Percentiles rank a stretch among this genome's conserved stretches.
Conservation (phyloP, 768 basidiomycete genomes). For the Boletus vermiculosoides region DNA sequence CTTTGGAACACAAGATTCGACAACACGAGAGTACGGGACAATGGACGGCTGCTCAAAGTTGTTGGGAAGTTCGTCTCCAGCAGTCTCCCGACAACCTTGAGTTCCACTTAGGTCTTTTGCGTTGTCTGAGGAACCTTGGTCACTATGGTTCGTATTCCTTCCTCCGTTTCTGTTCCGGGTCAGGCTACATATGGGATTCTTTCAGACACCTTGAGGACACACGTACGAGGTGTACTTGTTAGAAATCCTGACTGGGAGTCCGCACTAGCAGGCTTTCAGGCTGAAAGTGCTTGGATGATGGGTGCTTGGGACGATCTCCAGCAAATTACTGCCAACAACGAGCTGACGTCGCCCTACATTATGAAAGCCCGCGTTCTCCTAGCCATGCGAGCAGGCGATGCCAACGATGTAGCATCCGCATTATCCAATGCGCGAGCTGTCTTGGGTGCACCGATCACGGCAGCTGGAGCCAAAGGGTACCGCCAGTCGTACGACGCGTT, state of each 20-base stretch:
- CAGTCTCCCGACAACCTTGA: conserved; percentile 86
- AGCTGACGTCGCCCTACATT: conserved; percentile 56
- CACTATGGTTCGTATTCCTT: conserved; percentile 79
- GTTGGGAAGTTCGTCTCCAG: conserved; percentile 96
- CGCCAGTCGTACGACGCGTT: conserved; percentile 84
- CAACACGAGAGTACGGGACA: conserved; percentile 96
- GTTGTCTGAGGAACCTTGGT: conserved; percentile 90
- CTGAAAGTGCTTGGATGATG: conserved; percentile 95
- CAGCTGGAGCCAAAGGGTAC: conserved; percentile 80
- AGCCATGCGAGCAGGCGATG: conserved; percentile 64
- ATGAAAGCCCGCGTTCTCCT: conserved; percentile 79
- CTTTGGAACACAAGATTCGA: conserved; percentile 92
- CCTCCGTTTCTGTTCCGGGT: conserved; percentile 1
- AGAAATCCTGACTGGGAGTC: conserved; percentile 82
- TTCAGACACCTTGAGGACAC: conserved; percentile 89
- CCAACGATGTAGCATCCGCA: conserved; percentile 43
- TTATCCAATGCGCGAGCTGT: conserved; percentile 65
- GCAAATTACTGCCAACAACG: conserved; percentile 49
- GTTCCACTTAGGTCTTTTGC: conserved; percentile 84
- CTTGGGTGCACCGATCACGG: conserved; percentile 77
- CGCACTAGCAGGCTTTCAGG: conserved; percentile 76
- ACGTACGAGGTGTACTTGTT: conserved; percentile 86
- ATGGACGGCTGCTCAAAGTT: conserved; percentile 99
- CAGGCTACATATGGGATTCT: background rate
- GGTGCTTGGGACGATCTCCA: conserved; percentile 89